A percentile compares a stretch with the other conserved stretches of the same genome.
Evolutionary conservation across 768 basidiomycete species (phyloP).

Genomic region (Pulveroboletus frians): DNA sequence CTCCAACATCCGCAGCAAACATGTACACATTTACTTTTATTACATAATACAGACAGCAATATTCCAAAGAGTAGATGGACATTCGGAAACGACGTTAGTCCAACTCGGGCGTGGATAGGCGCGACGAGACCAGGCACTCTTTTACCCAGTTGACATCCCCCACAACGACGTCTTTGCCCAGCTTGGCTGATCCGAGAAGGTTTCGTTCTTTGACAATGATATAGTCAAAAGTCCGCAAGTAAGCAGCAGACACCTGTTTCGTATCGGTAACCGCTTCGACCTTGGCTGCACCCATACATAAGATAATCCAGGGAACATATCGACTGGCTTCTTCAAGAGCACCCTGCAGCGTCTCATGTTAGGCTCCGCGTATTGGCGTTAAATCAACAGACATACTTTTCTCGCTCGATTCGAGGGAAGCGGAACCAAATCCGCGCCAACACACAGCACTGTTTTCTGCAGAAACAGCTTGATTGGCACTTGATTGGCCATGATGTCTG

Average conservation of each 20-base stretch:
- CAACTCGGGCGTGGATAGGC: conserved; percentile 35
- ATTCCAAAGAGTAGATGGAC: conserved; percentile 1
- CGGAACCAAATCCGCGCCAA: conserved; percentile 54
- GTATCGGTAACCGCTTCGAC: conserved; percentile 62
- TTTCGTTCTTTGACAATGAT: conserved; percentile 52
- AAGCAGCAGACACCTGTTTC: conserved; percentile 26
- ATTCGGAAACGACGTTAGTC: conserved; percentile 1
- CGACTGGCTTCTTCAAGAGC: conserved; percentile 35
- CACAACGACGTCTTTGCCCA: conserved; percentile 28
- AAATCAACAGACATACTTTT: conserved; percentile 13
- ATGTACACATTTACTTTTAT: too few relatives aligned
- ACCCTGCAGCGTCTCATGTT: conserved; percentile 16
- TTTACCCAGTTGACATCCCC: conserved; percentile 73
- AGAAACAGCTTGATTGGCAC: conserved; percentile 56
- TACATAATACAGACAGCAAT: not conserved
- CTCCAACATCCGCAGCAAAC: conserved; percentile 1
- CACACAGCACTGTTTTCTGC: conserved; percentile 51
- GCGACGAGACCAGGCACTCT: conserved; percentile 64
- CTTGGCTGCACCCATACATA: conserved; percentile 69
- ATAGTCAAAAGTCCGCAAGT: conserved; percentile 46
- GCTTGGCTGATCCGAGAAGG: conserved; percentile 24
- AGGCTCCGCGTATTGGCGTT: not conserved
- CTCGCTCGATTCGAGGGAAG: conserved; percentile 26
- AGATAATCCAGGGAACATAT: conserved; percentile 58
- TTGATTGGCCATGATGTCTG: conserved; percentile 52